phyloP scores from a whole-genome alignment of 2,329 filamentous ascomycete genomes.

The Fusarium oxysporum region DNA sequence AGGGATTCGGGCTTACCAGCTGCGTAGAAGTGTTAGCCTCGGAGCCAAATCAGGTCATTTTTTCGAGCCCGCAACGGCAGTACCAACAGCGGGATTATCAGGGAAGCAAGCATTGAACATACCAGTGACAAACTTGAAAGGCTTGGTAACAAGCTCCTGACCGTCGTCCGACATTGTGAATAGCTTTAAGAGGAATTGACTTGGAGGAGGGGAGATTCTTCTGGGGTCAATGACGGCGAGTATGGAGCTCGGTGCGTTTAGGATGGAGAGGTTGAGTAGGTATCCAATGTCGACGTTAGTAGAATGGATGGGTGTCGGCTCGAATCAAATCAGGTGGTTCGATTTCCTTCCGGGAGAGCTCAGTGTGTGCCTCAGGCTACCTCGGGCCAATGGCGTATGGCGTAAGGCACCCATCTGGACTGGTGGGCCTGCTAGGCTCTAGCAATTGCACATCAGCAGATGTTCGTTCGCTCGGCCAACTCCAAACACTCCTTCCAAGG shows the following conservation, averaged over 20 bases:
- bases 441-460: slow-evolving; percentile 52
- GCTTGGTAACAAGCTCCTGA: slow-evolving; percentile 87
- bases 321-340: slow-evolving; percentile 60
- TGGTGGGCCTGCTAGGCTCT: slow-evolving; percentile 46
- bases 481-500: slow-evolving; percentile 47
- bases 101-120: slow-evolving; percentile 56
- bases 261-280: slow-evolving; percentile 44
- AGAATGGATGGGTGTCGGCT: slow-evolving; percentile 38
- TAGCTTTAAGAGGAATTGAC: slow-evolving; percentile 46
- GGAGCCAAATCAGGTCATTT: slow-evolving; percentile 53
- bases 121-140: slow-evolving; percentile 99
- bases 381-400: slow-evolving; percentile 51
- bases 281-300: slow-evolving; percentile 50
- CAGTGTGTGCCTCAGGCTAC: slow-evolving; percentile 55
- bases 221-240: slow-evolving; percentile 51
- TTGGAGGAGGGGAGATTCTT: slow-evolving; percentile 40
- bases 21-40: slow-evolving; percentile 57
- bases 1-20: slow-evolving; percentile 55
- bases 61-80: slow-evolving; percentile 44
- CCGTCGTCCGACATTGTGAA: slow-evolving; percentile 86
- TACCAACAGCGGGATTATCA: slow-evolving; percentile 53
- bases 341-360: slow-evolving; percentile 47
- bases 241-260: slow-evolving; percentile 49
- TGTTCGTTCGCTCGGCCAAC: slow-evolving; percentile 50
- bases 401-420: slow-evolving; percentile 50